Conservation (phyloP, 441 rosid genomes). For the Raphanus hybrid region DNA sequence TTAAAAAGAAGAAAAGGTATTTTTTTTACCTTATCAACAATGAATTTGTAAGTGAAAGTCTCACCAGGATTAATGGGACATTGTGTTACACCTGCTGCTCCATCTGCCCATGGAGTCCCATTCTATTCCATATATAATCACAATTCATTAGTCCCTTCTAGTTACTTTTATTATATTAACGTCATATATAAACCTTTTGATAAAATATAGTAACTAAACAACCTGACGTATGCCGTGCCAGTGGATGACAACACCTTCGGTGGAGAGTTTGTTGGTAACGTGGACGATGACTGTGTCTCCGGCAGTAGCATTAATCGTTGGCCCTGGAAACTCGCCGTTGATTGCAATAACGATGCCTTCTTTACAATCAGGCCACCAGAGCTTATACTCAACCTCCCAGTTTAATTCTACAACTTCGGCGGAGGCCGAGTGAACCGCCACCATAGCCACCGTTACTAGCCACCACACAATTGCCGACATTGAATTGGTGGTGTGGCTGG, state of each 20-base stretch:
- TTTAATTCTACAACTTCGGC: conserved; percentile 36
- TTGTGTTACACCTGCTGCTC: conserved; percentile 85
- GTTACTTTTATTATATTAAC: not conserved
- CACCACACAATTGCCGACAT: conserved; percentile 26
- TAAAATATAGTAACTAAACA: not conserved
- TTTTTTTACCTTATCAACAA: conserved; percentile 60
- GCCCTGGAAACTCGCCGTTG: conserved; percentile 86
- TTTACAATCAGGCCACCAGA: conserved; percentile 70
- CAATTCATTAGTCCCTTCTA: not conserved
- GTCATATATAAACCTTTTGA: not conserved
- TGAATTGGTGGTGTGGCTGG: not conserved
- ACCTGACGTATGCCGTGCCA: conserved; percentile 98
- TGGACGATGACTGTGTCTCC: conserved; percentile 70
- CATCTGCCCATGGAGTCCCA: conserved; percentile 94
- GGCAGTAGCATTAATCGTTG: conserved; percentile 63
- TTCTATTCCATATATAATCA: conserved; percentile 41
- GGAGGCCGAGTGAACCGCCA: conserved; percentile 23
- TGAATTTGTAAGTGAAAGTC: conserved; percentile 68
- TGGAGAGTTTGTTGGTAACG: conserved; percentile 64
- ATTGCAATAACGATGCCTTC: conserved; percentile 71
- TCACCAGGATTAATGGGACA: conserved; percentile 83
- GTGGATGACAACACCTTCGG: conserved; percentile 90
- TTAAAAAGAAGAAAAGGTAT: not conserved
- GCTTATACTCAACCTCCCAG: conserved; percentile 74
- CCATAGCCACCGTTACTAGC: conserved; percentile 18